Base-by-base conservation (phyloP, 1,139 yeast genomes). In the Pichia cactophila region DNA sequence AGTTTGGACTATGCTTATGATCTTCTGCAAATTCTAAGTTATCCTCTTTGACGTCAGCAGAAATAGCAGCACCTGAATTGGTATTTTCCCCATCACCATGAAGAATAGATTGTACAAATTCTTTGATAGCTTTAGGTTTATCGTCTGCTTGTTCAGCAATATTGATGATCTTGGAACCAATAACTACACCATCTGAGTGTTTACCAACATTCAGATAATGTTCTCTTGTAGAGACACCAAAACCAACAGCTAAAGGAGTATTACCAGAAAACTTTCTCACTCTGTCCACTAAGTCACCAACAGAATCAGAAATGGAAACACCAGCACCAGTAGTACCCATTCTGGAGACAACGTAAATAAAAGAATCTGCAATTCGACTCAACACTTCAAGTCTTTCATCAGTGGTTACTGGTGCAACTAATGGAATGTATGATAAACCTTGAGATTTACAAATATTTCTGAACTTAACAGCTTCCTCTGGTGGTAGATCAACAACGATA, bases 301-400 rank as follows among this genome's bases (percentile, higher is more conserved):
- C 77, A 56, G 83, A 83, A 7, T 72, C 64, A 41, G 86, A 78
- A 47, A 92, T 81, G 39, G 78, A 69, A 16, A 78, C 74, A 26
- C 81, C 72, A 33, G 95, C 94, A 65, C 99, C 98, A 37, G 99
- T 92, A 49, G 96, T 84, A 56, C 97, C 97, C 98, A 92, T 92
- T 66, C 95, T 80, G 9, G 97, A 88, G 23, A 92, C 97, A 43
- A 92, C 97, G 61, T 92, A 92, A 54, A 92, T 84, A 68, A 92
- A 92, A 1, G 97, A 86, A 65, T 90, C 97, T 26, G 98, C 96
- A 58, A 92, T 86, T 54, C 78, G 77, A 16, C 92, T 83, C 63
- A 92, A 75, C 31, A 85, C 72, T 61, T 79, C 77, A 59, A 92
- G 77, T 62, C 98, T 80, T 52, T 85, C 94, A 64, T 90, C 90